phyloP scores from a whole-genome alignment of 148 eudicot species.

The Chenopodium quinoa region DNA sequence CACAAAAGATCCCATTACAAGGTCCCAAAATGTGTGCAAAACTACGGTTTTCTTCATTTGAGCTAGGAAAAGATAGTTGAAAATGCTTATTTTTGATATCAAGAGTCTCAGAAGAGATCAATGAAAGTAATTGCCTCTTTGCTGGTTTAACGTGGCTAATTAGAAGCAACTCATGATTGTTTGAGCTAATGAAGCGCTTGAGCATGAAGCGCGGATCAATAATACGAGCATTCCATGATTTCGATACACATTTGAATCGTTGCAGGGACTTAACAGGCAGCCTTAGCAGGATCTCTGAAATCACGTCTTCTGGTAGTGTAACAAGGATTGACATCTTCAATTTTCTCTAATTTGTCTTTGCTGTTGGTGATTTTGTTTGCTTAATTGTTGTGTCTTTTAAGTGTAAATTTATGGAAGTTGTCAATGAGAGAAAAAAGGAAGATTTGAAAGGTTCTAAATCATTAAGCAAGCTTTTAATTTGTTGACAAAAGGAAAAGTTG shows the following conservation, averaged over 20 bases:
- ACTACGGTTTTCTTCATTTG: constrained; percentile 10
- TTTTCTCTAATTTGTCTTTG: background rate
- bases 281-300: constrained; percentile 27
- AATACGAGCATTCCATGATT: constrained; percentile 28
- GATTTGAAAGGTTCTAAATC: background rate
- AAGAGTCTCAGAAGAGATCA: constrained; percentile 5
- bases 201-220: constrained; percentile 21
- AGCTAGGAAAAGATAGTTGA: constrained; percentile 7
- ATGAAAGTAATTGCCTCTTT: constrained; percentile 26
- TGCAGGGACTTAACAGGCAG: constrained; percentile 34
- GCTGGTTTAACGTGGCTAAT: constrained; percentile 23
- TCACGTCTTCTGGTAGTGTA: constrained; percentile 24
- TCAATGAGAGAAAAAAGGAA: background rate
- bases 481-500: too few species aligned
- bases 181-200: constrained; percentile 16
- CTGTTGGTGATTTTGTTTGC: background rate
- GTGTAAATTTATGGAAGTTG: background rate
- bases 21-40: constrained; percentile 26
- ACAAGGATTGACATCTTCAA: constrained; percentile 6
- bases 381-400: background rate
- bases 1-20: constrained; percentile 36
- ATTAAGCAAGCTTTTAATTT: background rate
- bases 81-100: constrained; percentile 10
- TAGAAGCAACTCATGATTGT: constrained; percentile 27
- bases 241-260: constrained; percentile 26